These are phyloP conservation scores for Arabidopsis arenosa DNA, from an alignment of 345 rosid genomes.

Conservation along the genomic window DNA sequence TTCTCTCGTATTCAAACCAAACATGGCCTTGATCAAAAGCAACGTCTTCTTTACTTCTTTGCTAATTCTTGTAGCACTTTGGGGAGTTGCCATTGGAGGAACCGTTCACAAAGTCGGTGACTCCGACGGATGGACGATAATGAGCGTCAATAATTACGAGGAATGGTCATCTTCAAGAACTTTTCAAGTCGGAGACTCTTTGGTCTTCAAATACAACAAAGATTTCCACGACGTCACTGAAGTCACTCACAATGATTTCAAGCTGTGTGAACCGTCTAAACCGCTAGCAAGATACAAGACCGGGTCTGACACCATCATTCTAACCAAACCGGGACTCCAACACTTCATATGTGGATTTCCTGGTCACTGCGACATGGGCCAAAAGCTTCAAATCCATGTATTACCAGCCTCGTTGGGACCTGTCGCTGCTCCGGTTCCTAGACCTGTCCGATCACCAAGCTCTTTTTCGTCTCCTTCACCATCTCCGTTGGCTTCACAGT, in stretches of 20 bases:
- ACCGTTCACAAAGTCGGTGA: constrained; percentile 19
- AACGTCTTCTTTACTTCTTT: background rate
- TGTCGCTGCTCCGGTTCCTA: constrained; percentile 14
- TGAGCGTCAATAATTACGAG: background rate
- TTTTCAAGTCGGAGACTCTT: constrained; percentile 34
- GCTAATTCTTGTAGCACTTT: constrained; percentile 5
- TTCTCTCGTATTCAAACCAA: background rate
- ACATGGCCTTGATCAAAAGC: background rate
- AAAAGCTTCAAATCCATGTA: constrained; percentile 22
- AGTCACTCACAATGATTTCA: constrained; percentile 21
- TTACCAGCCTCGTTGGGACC: constrained; percentile 2
- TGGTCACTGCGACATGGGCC: background rate
- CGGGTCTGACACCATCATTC: background rate
- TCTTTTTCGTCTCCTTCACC: constrained; percentile 13
- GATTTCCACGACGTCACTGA: constrained; percentile 20
- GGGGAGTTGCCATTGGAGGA: background rate
- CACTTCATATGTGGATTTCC: constrained; percentile 18
- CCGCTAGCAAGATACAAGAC: constrained; percentile 5
- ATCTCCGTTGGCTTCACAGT: background rate
- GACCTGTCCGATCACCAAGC: background rate
- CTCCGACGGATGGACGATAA: constrained; percentile 10
- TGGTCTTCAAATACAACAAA: constrained; percentile 22
- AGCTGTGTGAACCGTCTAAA: background rate
- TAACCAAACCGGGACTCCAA: constrained; percentile 26
- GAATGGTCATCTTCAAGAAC: constrained; percentile 28